These are phyloP conservation scores for Wickerhamia fluorescens DNA, from an alignment of 805 yeast genomes.

Conservation along the genomic window DNA sequence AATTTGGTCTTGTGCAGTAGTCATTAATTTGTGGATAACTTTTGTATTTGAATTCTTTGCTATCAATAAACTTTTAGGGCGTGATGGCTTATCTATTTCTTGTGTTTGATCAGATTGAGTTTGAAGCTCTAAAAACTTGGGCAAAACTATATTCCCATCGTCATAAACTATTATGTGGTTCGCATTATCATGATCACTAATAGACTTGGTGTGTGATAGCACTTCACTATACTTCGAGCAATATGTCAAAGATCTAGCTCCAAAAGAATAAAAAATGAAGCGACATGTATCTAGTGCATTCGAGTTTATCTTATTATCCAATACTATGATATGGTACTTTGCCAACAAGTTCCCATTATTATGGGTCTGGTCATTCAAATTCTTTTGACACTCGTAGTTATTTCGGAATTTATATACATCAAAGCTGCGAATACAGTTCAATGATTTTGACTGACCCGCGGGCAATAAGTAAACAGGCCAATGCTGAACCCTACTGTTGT, in stretches of 20 bases:
- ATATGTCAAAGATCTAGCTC: constrained; percentile 24
- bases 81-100: not conserved
- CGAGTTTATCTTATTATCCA: constrained; percentile 19
- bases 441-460: constrained; percentile 55
- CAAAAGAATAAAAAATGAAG: constrained; percentile 41
- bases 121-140: not conserved
- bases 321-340: constrained; percentile 28
- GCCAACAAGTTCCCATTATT: constrained; percentile 32
- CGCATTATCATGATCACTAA: constrained; percentile 3
- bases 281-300: constrained; percentile 28
- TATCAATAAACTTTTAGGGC: not conserved
- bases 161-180: constrained; percentile 20
- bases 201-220: not conserved
- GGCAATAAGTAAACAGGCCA: constrained; percentile 60
- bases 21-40: not conserved
- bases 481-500: constrained; percentile 15
- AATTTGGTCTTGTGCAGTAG: constrained; percentile 1
- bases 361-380: constrained; percentile 34
- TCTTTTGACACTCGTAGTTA: constrained; percentile 23
- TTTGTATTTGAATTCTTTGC: not conserved
- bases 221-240: constrained; percentile 7
- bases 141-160: constrained; percentile 8
- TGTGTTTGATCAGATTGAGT: constrained; percentile 1
- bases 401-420: constrained; percentile 39
- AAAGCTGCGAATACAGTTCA: constrained; percentile 40